Evolutionary conservation across 73 alveolate species (phyloP).

Genomic region (Durusdinium trenchii): DNA sequence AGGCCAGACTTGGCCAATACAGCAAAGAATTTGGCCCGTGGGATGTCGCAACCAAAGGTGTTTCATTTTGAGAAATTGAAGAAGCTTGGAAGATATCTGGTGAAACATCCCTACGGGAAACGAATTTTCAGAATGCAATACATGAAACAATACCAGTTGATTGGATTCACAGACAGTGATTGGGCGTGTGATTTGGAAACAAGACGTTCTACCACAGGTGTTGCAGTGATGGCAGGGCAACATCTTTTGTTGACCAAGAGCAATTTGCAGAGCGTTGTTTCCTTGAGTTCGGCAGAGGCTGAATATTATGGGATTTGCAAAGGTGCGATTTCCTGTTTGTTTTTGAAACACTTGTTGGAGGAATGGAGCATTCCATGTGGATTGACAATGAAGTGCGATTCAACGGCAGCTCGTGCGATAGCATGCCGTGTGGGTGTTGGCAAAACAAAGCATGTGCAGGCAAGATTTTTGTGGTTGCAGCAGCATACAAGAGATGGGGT

Average conservation of each 20-base stretch:
- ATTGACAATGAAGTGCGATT: neutral
- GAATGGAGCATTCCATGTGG: neutral
- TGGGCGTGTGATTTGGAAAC: conserved; percentile 1
- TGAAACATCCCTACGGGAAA: neutral
- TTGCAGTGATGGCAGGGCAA: neutral
- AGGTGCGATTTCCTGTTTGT: neutral
- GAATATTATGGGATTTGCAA: conserved; percentile 19
- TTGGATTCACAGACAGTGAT: neutral
- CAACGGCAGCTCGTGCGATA: conserved; percentile 5
- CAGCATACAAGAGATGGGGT: too few relatives aligned
- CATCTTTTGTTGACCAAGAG: neutral
- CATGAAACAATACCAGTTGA: neutral
- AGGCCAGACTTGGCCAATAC: neutral
- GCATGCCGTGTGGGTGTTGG: conserved; percentile 39
- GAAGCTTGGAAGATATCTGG: neutral
- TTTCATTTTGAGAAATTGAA: neutral
- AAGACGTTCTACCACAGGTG: neutral
- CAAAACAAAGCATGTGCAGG: neutral
- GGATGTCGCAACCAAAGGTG: neutral
- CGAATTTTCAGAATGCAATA: neutral
- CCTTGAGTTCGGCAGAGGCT: neutral
- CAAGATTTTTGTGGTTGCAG: conserved; percentile 50
- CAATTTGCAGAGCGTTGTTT: neutral
- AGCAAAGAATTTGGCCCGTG: neutral
- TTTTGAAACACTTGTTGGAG: neutral